A percentile compares a stretch with the other conserved stretches of the same genome.
phyloP scores from a whole-genome alignment of 192 early-diverging fungal species.

The Umbelopsis sp. region DNA sequence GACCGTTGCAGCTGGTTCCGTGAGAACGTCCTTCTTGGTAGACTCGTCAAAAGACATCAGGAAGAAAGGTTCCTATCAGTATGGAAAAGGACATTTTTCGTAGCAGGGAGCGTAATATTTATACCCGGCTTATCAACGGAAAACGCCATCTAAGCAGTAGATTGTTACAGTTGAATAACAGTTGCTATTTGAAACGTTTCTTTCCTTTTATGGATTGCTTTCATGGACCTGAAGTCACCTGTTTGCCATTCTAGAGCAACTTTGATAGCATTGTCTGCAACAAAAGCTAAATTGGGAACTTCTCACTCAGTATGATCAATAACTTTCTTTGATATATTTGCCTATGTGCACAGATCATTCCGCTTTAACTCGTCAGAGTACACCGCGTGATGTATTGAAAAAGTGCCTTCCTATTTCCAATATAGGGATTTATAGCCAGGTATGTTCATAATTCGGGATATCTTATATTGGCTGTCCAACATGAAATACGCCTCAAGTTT shows the following conservation, averaged over 20 bases:
- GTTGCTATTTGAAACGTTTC: conserved; percentile 18
- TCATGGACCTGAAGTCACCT: background rate
- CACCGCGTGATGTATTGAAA: background rate
- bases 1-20: background rate
- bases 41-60: background rate
- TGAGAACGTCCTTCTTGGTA: background rate
- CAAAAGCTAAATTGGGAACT: background rate
- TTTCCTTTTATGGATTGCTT: background rate
- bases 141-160: background rate
- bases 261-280: background rate
- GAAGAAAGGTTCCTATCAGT: background rate
- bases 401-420: background rate
- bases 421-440: background rate
- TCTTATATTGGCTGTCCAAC: no score
- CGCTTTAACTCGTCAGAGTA: background rate
- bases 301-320: background rate
- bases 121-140: background rate
- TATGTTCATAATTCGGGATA: background rate
- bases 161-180: background rate
- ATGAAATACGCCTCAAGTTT: no score
- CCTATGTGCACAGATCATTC: background rate
- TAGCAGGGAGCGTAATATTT: background rate
- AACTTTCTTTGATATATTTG: background rate
- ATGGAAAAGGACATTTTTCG: no score
- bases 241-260: background rate